Percentiles rank a stretch among this genome's conserved stretches.
Conservation (phyloP, 306 rosid genomes). For the Fagus sylvatica region DNA sequence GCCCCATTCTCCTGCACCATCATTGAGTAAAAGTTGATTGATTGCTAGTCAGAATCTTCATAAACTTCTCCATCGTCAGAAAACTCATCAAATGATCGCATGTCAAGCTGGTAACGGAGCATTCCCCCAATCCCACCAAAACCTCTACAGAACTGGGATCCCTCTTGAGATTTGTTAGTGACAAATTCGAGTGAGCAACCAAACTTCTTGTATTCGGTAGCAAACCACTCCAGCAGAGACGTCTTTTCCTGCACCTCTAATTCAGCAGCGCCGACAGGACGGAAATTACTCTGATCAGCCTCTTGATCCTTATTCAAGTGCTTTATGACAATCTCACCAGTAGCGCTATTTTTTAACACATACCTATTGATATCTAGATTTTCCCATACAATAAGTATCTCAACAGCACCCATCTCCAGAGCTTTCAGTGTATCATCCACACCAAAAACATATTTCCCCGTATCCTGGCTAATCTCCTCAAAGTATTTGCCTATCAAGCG, state of each 20-base stretch:
- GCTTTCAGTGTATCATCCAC: slow-evolving; percentile 86
- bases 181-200: slow-evolving; percentile 87
- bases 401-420: slow-evolving; percentile 90
- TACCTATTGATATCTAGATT: slow-evolving; percentile 75
- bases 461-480: slow-evolving; percentile 88
- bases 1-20: slow-evolving; percentile 42
- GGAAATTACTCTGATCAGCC: slow-evolving; percentile 55
- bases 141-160: slow-evolving; percentile 90
- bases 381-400: slow-evolving; percentile 82
- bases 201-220: slow-evolving; percentile 69
- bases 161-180: slow-evolving; percentile 90
- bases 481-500: slow-evolving; percentile 78
- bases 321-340: slow-evolving; percentile 62
- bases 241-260: slow-evolving; percentile 80
- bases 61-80: slow-evolving; percentile 65
- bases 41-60: slow-evolving; percentile 66
- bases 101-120: slow-evolving; percentile 92
- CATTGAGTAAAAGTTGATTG: slow-evolving; percentile 35
- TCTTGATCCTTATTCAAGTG: slow-evolving; percentile 80
- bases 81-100: slow-evolving; percentile 72
- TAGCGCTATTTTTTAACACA: slow-evolving; percentile 46
- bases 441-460: slow-evolving; percentile 83
- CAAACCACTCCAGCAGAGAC: slow-evolving; percentile 89
- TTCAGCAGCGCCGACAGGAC: slow-evolving; percentile 42
- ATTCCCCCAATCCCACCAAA: slow-evolving; percentile 93